Percentiles rank a stretch among this genome's conserved stretches.
Conservation (phyloP, 257 asterid species). For the Capsicum pubescens region DNA sequence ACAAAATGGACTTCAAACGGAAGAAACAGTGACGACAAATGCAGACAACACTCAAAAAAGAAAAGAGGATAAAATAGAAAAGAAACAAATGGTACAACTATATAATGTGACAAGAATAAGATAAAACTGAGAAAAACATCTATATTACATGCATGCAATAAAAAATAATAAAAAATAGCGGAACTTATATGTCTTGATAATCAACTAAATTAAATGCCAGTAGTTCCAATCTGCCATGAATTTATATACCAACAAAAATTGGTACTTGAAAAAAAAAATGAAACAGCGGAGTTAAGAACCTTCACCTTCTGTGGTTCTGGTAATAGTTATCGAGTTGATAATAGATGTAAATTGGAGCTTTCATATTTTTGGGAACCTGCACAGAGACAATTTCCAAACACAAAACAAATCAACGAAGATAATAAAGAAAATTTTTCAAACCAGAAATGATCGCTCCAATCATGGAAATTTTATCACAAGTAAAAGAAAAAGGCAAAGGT, state of each 20-base stretch:
- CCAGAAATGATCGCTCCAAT: not conserved
- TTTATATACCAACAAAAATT: constrained; percentile 13
- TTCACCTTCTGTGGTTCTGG: constrained; percentile 82
- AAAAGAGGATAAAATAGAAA: not conserved
- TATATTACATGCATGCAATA: not conserved
- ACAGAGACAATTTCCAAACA: constrained; percentile 29
- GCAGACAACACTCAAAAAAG: not conserved
- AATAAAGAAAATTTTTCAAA: not conserved
- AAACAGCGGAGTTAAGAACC: constrained; percentile 15
- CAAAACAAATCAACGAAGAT: constrained; percentile 13
- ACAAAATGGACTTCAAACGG: not conserved
- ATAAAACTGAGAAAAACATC: constrained; percentile 5
- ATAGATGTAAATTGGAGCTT: constrained; percentile 72
- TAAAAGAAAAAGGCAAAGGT: not conserved
- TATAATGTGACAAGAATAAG: not conserved
- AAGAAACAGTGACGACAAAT: constrained; percentile 14
- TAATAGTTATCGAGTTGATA: constrained; percentile 86
- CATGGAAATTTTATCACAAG: not conserved
- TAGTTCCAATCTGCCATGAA: constrained; percentile 1
- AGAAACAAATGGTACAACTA: constrained; percentile 16
- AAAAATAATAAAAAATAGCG: not conserved
- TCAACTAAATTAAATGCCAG: constrained; percentile 15
- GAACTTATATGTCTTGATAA: not conserved
- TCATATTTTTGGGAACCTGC: constrained; percentile 68
- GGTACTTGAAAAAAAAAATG: constrained; percentile 14